These are phyloP conservation scores for Myxozyma monticola DNA, from an alignment of 805 yeast species.

Conservation along the genomic window DNA sequence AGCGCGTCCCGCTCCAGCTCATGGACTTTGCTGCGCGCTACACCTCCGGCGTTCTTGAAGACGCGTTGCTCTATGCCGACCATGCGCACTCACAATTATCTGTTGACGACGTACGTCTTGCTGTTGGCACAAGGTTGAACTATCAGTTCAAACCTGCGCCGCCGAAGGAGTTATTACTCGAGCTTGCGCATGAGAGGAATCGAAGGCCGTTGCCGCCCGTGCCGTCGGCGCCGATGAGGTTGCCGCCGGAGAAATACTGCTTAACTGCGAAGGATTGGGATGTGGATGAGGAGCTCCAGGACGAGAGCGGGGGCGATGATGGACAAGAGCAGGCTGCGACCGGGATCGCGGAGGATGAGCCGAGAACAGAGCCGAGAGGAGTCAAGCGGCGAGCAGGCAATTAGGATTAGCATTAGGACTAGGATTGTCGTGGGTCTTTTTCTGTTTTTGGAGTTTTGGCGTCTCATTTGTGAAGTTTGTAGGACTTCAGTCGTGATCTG, in stretches of 20 bases:
- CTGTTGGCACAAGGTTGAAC: constrained; percentile 91
- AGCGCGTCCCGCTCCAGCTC: constrained; percentile 90
- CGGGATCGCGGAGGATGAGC: not conserved
- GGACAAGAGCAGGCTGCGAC: not conserved
- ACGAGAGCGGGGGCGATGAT: constrained; percentile 5
- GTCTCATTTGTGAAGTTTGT: too few relatives aligned
- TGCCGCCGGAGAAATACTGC: constrained; percentile 95
- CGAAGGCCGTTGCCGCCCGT: constrained; percentile 88
- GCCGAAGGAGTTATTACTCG: constrained; percentile 87
- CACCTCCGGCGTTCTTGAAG: constrained; percentile 81
- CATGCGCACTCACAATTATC: constrained; percentile 58
- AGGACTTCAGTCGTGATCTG: too few relatives aligned
- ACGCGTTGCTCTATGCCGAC: constrained; percentile 85
- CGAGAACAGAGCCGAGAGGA: not conserved
- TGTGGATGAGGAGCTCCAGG: constrained; percentile 50
- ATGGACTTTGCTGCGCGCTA: constrained; percentile 95
- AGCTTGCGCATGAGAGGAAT: constrained; percentile 89
- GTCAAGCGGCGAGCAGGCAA: too few relatives aligned
- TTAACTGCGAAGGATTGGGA: constrained; percentile 77
- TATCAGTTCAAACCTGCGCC: constrained; percentile 95
- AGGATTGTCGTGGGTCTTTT: too few relatives aligned
- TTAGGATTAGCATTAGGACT: too few relatives aligned
- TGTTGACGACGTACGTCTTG: constrained; percentile 87
- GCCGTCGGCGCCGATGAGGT: constrained; percentile 78
- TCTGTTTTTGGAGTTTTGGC: too few relatives aligned